Evolutionary conservation across 129 eudicot species (phyloP), one percentile per base, ranked within the genome.

Genomic region (Escallonia rubra): DNA sequence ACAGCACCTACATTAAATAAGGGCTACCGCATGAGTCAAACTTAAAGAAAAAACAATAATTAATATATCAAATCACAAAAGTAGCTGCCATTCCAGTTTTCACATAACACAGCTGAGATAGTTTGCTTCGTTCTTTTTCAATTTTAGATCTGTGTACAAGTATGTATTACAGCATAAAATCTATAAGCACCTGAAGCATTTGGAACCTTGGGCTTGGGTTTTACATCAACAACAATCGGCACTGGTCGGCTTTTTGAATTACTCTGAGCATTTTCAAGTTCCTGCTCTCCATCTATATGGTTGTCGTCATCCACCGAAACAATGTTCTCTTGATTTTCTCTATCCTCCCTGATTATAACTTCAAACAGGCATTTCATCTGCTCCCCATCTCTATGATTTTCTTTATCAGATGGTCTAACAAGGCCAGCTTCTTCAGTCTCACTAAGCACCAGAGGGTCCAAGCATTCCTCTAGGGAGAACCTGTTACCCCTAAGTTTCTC

Each of bases 141-240:
- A 23, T 23, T 23, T 1, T 23, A 23, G 34, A 23, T 23, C 34
- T 23, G 34, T 50, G 51, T 13, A 40, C 7, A 50, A 41, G 4
- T 10, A 40, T 41, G 40, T 6, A 39, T 51, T 16, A 58, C 38
- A 41, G 12, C 10, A 14, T 7, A 1, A 8, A 47, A 48, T 61
- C 43, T 43, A 48, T 76, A 60, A 8, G 39, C 49, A 78, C 83
- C 82, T 71, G 66, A 67, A 72, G 62, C 69, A 82, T 73, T 76
- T 50, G 78, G 71, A 70, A 66, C 57, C 77, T 87, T 88, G 8
- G 83, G 64, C 64, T 76, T 79, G 15, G 87, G 88, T 43, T 93
- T 82, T 45, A 61, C 79, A 73, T 76, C 61, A 45, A 78, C 50
- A 7, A 69, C 44, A 68, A 86, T 72, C 3, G 94, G 63, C 47